phyloP scores from a whole-genome alignment of 768 basidiomycete genomes.

The Boletus bicolor region DNA sequence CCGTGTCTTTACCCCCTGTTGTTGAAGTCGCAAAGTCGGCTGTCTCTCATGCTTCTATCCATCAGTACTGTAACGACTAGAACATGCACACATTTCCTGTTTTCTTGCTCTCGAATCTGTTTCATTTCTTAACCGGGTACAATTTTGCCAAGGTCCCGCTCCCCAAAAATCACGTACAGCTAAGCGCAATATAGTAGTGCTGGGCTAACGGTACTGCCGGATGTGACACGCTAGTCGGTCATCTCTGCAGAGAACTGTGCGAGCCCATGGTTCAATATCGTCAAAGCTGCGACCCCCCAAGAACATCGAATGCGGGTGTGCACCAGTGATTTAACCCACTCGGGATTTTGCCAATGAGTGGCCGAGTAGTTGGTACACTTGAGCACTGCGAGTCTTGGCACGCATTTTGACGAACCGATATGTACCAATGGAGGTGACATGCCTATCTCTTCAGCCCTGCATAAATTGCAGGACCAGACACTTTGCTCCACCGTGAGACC shows the following conservation, averaged over 20 bases:
- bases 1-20: conserved; percentile 9
- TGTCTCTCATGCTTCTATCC: conserved; percentile 15
- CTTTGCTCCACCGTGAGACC: conserved; percentile 68
- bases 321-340: conserved; percentile 1
- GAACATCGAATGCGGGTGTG: conserved; percentile 6
- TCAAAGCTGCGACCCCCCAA: conserved; percentile 6
- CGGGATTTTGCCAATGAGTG: background rate
- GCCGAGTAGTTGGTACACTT: conserved; percentile 5
- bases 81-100: conserved; percentile 50
- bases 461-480: conserved; percentile 57
- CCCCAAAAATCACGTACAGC: conserved; percentile 18
- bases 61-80: conserved; percentile 63
- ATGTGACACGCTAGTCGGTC: conserved; percentile 10
- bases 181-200: conserved; percentile 12
- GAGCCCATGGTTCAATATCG: conserved; percentile 1
- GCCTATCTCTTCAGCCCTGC: conserved; percentile 66
- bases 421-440: background rate
- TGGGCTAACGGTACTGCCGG: conserved; percentile 8
- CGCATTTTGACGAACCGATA: conserved; percentile 1
- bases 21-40: conserved; percentile 21
- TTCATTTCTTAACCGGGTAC: conserved; percentile 31
- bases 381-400: conserved; percentile 5
- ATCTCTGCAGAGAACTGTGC: background rate
- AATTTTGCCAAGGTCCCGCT: conserved; percentile 26
- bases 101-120: conserved; percentile 35